These are phyloP conservation scores for Rhynchospora pubera DNA, from an alignment of 176 grass and related monocot species.

Conservation along the genomic window DNA sequence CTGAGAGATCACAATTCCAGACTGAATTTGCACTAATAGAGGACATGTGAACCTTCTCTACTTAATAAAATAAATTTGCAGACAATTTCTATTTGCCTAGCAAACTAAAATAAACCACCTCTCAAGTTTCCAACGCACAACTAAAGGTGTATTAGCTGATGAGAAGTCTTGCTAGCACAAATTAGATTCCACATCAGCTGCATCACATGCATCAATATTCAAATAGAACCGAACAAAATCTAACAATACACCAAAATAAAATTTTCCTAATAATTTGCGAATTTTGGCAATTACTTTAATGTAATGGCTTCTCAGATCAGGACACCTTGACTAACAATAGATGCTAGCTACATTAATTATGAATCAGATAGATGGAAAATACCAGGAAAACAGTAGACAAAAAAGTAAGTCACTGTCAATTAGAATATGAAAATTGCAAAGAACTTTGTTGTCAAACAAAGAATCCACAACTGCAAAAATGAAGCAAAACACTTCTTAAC, in stretches of 20 bases:
- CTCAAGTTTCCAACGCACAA: no score
- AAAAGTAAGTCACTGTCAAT: neutral
- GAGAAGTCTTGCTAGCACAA: no score
- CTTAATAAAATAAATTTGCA: no score
- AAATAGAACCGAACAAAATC: neutral
- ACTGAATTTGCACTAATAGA: no score
- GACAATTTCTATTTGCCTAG: no score
- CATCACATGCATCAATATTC: neutral
- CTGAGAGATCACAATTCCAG: no score
- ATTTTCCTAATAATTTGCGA: neutral
- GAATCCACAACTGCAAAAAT: constrained; percentile 16
- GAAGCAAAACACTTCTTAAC: constrained; percentile 3
- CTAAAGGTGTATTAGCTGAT: no score
- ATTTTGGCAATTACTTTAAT: neutral
- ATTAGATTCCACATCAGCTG: no score
- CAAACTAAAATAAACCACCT: no score
- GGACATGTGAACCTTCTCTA: no score
- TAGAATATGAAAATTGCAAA: neutral
- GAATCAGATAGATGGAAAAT: no score
- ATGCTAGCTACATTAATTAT: neutral
- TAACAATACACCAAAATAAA: neutral
- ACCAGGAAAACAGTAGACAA: neutral
- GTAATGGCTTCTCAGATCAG: neutral
- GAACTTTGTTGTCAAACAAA: neutral
- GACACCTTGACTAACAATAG: neutral